Percentiles rank a stretch among this genome's conserved stretches.
Evolutionary conservation across 208 protist species (phyloP).

Genomic region (Acanthamoeba castellanii): DNA sequence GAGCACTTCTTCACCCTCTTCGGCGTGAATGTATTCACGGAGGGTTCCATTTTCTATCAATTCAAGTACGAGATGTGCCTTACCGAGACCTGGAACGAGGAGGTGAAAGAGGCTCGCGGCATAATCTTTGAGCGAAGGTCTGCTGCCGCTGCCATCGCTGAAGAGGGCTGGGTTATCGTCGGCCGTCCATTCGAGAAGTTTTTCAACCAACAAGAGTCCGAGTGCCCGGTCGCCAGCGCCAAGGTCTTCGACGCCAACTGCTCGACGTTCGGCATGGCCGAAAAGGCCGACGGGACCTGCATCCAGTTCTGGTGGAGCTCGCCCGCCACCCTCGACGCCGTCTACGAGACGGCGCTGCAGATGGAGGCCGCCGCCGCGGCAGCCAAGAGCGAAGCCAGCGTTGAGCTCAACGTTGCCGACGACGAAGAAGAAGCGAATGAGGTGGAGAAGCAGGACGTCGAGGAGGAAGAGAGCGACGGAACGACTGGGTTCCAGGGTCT

Average conservation of each 20-base stretch:
- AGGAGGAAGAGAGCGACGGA: not conserved
- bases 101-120: conserved; percentile 47
- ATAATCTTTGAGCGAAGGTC: conserved; percentile 43
- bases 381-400: not conserved
- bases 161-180: conserved; percentile 3
- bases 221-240: conserved; percentile 30
- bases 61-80: conserved; percentile 69
- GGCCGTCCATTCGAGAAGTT: conserved; percentile 64
- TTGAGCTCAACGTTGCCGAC: not conserved
- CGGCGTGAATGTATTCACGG: conserved; percentile 47
- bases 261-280: not conserved
- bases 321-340: conserved; percentile 8
- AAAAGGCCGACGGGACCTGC: conserved; percentile 69
- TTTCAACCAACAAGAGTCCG: conserved; percentile 58
- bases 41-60: conserved; percentile 66
- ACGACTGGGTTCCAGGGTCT: not conserved
- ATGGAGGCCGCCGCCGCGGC: not conserved
- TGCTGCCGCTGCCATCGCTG: not conserved
- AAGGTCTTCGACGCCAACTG: conserved; percentile 37
- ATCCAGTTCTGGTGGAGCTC: conserved; percentile 61
- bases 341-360: not conserved
- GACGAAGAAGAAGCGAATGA: not conserved
- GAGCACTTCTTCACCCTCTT: conserved; percentile 65
- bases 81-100: conserved; percentile 45
- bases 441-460: not conserved